phyloP scores from a whole-genome alignment of 164 flowering plant genomes.

The Stephania japonica region DNA sequence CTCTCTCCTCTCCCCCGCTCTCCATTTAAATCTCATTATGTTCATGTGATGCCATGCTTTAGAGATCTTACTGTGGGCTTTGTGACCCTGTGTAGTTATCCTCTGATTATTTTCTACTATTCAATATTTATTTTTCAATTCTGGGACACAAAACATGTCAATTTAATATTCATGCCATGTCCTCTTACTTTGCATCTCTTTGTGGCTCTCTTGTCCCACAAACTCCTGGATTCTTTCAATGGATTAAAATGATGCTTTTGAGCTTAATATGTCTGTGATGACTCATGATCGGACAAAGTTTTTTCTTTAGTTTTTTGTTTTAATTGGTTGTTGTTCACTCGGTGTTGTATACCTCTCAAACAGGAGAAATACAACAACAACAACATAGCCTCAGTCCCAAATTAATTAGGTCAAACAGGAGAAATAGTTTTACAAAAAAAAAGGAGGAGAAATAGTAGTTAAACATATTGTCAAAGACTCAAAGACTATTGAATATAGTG shows the following conservation, averaged over 20 bases:
- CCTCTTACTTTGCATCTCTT: background rate
- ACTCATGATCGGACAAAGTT: background rate
- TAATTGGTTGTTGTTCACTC: background rate
- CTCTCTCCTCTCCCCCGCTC: background rate
- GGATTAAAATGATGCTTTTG: too few species aligned
- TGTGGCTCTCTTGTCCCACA: background rate
- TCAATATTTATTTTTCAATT: background rate
- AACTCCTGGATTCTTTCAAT: background rate
- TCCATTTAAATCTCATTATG: background rate
- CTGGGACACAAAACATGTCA: background rate
- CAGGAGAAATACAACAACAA: too few species aligned
- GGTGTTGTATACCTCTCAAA: background rate
- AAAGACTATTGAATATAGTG: too few species aligned
- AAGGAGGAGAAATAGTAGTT: too few species aligned
- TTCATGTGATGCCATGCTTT: background rate
- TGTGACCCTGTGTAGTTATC: background rate
- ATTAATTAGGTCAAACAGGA: too few species aligned
- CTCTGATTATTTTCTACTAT: background rate
- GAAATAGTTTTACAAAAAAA: too few species aligned
- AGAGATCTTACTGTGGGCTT: background rate
- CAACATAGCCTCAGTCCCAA: too few species aligned
- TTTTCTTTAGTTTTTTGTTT: too few species aligned
- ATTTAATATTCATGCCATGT: background rate
- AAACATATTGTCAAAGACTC: too few species aligned
- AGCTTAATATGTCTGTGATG: too few species aligned